A percentile compares a stretch with the other conserved stretches of the same genome.
These are phyloP conservation scores for Calonectria hongkongensis DNA, from an alignment of 2,329 filamentous ascomycete species.

Conservation along the genomic window DNA sequence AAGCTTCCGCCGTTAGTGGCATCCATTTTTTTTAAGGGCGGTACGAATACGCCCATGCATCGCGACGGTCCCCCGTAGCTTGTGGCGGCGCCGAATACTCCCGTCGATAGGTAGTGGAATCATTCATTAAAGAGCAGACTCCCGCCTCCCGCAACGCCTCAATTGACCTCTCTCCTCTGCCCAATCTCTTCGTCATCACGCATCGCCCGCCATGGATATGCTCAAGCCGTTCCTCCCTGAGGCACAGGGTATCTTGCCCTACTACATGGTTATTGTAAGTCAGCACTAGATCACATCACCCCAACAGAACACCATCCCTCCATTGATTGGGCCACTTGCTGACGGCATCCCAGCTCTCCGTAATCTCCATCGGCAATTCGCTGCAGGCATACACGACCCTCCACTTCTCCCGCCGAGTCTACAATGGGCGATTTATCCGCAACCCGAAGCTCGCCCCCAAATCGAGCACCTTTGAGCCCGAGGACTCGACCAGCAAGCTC, in stretches of 20 bases:
- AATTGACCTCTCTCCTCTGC: constrained; percentile 30
- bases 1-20: constrained; percentile 49
- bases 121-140: constrained; percentile 5
- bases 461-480: constrained; percentile 67
- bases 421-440: constrained; percentile 78
- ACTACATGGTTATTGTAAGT: constrained; percentile 75
- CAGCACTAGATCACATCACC: constrained; percentile 12
- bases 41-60: constrained; percentile 41
- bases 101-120: background rate
- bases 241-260: constrained; percentile 73
- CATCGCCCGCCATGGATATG: constrained; percentile 63
- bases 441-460: constrained; percentile 67
- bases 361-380: constrained; percentile 89
- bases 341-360: constrained; percentile 77
- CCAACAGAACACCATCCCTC: constrained; percentile 18
- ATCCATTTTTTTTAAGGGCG: constrained; percentile 14
- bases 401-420: constrained; percentile 89
- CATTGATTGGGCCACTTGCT: constrained; percentile 19
- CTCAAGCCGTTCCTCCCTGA: constrained; percentile 67
- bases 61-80: constrained; percentile 21
- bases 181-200: background rate
- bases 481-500: constrained; percentile 73
- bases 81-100: constrained; percentile 24
- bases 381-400: constrained; percentile 89
- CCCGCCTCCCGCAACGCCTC: constrained; percentile 1